Evolutionary conservation across 352 stramenopile species (phyloP), one percentile per base, ranked within the genome.

Genomic region (Blastocystis sp.): DNA sequence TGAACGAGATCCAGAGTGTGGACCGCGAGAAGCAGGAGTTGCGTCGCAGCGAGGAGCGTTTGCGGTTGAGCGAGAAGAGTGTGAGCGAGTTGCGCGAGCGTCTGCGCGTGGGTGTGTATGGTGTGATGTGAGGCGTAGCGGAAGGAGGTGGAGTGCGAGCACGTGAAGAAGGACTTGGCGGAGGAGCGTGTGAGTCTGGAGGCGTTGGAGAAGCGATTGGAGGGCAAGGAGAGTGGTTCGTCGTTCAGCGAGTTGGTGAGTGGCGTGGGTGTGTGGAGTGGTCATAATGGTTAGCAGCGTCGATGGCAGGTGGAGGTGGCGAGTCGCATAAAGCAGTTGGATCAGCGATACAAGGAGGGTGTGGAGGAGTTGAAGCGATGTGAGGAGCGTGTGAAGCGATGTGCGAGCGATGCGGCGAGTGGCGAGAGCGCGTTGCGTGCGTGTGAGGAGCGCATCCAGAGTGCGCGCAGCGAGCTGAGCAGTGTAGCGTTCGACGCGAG

Each of bases 111-210:
- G 21, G 11, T 74, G 66, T 60, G 17, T 9, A 11, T 38, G 23
- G 60, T 17, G 4, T 17, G 66, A 28, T 34, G 19, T 48, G 41
- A 77, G 19, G 66, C 52, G 38, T 48, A 77, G 87, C 9, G n/a
- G 4, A 40, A 88, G 23, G 77, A 76, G 64, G 78, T 90, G 23
- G 91, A 93, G 59, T 91, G 93, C 61, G 93, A 91, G 67, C 89
- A 90, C 1, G 93, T 90, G 0, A 95, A 95, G 82, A 90, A 94
- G 88, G 88, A 95, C 10, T 92, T 95, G 17, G 93, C 94, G 88
- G 90, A 91, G 5, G 94, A 91, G 43, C 93, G 92, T 14, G 87
- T 91, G 38, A 92, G 91, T 89, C 89, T 93, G 59, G 94, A 95
- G 77, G 93, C 92, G 67, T 90, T 93, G 80, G 90, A 91, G 21